phyloP scores from a whole-genome alignment of 305 asterid species.

The Euphrasia arctica region DNA sequence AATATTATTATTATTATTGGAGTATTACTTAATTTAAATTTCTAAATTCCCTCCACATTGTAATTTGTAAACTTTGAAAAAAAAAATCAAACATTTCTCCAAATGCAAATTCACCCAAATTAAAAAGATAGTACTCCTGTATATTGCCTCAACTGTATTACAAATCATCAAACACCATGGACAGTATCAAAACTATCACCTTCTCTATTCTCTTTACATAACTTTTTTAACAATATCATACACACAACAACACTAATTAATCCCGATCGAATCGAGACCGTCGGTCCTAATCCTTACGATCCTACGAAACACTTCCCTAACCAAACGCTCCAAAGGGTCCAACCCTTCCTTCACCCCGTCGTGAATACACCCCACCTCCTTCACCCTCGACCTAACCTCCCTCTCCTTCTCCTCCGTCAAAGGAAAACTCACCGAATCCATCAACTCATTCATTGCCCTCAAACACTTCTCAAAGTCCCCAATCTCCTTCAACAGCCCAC shows the following conservation, averaged over 20 bases:
- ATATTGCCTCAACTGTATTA: too few relatives aligned
- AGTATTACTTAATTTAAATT: too few relatives aligned
- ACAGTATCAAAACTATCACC: conserved; percentile 22
- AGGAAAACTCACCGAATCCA: conserved; percentile 57
- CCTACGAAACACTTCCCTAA: conserved; percentile 64
- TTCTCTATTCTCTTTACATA: conserved; percentile 40
- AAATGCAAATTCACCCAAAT: too few relatives aligned
- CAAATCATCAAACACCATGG: conserved; percentile 13
- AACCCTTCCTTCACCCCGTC: conserved; percentile 51
- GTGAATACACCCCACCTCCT: conserved; percentile 50
- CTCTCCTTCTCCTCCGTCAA: conserved; percentile 59
- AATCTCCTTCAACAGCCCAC: conserved; percentile 87
- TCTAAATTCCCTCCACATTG: too few relatives aligned
- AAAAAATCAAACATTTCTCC: too few relatives aligned
- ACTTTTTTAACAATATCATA: conserved; percentile 19
- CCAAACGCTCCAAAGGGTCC: conserved; percentile 64
- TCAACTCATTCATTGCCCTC: conserved; percentile 52
- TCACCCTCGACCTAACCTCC: conserved; percentile 57
- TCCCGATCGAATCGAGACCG: conserved; percentile 51
- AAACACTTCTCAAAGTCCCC: conserved; percentile 62
- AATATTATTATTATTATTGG: too few relatives aligned
- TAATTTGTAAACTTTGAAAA: too few relatives aligned
- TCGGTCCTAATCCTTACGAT: conserved; percentile 65
- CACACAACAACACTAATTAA: conserved; percentile 22
- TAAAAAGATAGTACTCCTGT: background rate